A percentile compares a stretch with the other conserved stretches of the same genome.
Conservation (phyloP, 2,329 filamentous ascomycete genomes). For the Stachybotrys chartarum region DNA sequence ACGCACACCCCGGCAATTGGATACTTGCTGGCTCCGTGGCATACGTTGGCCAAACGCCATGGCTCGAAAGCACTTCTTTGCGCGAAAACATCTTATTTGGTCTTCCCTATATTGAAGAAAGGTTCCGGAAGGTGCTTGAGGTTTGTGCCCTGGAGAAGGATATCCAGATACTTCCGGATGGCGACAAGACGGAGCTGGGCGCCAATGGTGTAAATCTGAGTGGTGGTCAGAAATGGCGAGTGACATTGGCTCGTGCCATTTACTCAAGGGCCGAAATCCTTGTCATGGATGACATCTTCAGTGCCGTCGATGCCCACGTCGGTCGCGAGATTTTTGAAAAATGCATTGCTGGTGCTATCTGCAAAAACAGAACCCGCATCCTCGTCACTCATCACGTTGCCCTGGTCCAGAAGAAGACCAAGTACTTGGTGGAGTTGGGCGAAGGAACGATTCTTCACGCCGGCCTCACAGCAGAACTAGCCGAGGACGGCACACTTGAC, state of each 20-base stretch:
- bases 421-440: slow-evolving; percentile 67
- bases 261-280: slow-evolving; percentile 74
- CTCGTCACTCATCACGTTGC: slow-evolving; percentile 76
- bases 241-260: slow-evolving; percentile 71
- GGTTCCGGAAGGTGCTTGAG: slow-evolving; percentile 63
- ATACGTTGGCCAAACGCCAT: slow-evolving; percentile 73
- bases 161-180: slow-evolving; percentile 66
- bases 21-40: slow-evolving; percentile 63
- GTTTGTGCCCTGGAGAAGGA: slow-evolving; percentile 72
- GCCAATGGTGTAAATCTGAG: slow-evolving; percentile 80
- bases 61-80: slow-evolving; percentile 78
- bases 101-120: slow-evolving; percentile 58
- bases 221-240: slow-evolving; percentile 76
- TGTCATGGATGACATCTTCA: slow-evolving; percentile 78
- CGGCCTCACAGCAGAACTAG: slow-evolving; percentile 59
- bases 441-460: slow-evolving; percentile 59
- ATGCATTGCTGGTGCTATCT: slow-evolving; percentile 64
- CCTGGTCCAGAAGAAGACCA: slow-evolving; percentile 62
- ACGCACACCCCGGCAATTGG: slow-evolving; percentile 60
- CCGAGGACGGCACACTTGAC: slow-evolving; percentile 46
- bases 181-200: slow-evolving; percentile 74
- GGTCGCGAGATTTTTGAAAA: slow-evolving; percentile 73
- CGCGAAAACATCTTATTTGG: slow-evolving; percentile 75
- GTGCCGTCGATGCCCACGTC: slow-evolving; percentile 74
- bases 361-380: slow-evolving; percentile 63